phyloP scores from a whole-genome alignment of 495 filamentous ascomycete genomes.

The Penicillium turbatum region DNA sequence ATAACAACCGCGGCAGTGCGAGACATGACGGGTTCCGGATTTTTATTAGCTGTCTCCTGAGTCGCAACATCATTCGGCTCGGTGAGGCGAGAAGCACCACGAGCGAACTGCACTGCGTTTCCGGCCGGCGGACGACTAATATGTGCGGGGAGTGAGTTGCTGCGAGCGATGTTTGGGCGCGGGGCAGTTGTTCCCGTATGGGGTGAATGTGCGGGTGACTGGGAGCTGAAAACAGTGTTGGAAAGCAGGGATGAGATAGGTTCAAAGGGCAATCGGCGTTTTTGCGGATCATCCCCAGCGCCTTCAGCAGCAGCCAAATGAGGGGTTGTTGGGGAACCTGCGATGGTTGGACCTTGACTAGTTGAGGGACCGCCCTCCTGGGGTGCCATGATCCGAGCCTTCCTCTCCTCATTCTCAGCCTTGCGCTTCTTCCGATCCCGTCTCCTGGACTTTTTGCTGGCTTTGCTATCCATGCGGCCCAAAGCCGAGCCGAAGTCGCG shows the following conservation, averaged over 20 bases:
- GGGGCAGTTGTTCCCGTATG: constrained; percentile 33
- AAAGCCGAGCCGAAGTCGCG: constrained; percentile 31
- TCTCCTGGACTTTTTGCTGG: constrained; percentile 23
- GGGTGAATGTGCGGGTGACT: constrained; percentile 32
- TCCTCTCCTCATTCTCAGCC: constrained; percentile 13
- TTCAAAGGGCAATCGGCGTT: constrained; percentile 36
- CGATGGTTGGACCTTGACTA: constrained; percentile 6
- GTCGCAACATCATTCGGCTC: constrained; percentile 14
- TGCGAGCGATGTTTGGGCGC: constrained; percentile 61
- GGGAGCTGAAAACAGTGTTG: constrained; percentile 60
- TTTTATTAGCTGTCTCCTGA: constrained; percentile 35
- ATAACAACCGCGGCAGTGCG: constrained; percentile 69
- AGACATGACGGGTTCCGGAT: constrained; percentile 58
- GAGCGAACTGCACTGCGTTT: constrained; percentile 40
- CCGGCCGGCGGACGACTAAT: constrained; percentile 50
- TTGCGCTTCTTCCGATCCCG: constrained; percentile 35
- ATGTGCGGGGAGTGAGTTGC: constrained; percentile 72
- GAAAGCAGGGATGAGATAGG: constrained; percentile 60
- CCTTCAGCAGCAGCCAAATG: constrained; percentile 11
- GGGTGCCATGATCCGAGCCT: not conserved
- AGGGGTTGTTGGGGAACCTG: constrained; percentile 15
- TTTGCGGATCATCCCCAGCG: constrained; percentile 17
- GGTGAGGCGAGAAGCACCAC: constrained; percentile 34
- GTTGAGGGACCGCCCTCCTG: not conserved
- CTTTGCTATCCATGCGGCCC: constrained; percentile 9